These are phyloP conservation scores for Xylaria venustula DNA, from an alignment of 495 filamentous ascomycete genomes.

Conservation along the genomic window DNA sequence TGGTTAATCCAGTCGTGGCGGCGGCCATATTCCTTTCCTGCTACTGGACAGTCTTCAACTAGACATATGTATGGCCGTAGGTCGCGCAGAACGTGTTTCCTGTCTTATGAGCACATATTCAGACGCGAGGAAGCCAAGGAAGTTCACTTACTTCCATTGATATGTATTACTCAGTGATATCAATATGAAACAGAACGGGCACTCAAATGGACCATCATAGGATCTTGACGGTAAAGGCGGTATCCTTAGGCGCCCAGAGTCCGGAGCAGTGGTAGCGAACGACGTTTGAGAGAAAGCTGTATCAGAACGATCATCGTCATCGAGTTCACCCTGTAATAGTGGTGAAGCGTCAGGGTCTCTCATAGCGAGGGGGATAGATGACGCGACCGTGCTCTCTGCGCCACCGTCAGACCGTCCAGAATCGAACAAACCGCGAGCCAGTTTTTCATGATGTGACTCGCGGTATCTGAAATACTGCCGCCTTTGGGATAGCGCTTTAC, in stretches of 20 bases:
- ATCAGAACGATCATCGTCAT: conserved; percentile 22
- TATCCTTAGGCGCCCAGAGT: conserved; percentile 1
- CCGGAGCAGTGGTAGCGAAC: conserved; percentile 13
- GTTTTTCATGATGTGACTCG: conserved; percentile 35
- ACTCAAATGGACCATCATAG: conserved; percentile 28
- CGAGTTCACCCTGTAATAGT: background rate
- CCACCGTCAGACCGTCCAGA: background rate
- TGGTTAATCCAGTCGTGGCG: conserved; percentile 1
- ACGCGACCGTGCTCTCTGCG: conserved; percentile 1
- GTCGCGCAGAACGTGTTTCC: conserved; percentile 34
- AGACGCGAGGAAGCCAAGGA: background rate
- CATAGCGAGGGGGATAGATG: background rate
- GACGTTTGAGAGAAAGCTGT: conserved; percentile 21
- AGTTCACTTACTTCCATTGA: conserved; percentile 33
- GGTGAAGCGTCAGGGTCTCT: background rate
- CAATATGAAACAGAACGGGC: conserved; percentile 36
- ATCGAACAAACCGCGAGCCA: conserved; percentile 21
- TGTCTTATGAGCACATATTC: background rate
- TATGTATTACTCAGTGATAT: conserved; percentile 23
- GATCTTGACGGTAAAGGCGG: conserved; percentile 20
- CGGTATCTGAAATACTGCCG: conserved; percentile 38
- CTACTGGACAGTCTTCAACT: conserved; percentile 7
- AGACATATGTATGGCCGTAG: conserved; percentile 34
- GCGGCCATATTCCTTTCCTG: background rate
- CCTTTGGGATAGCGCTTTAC: conserved; percentile 33